Evolutionary conservation across 2,329 filamentous ascomycete genomes (phyloP), one percentile per base, ranked within the genome.

Genomic region (Fusarium palustre): DNA sequence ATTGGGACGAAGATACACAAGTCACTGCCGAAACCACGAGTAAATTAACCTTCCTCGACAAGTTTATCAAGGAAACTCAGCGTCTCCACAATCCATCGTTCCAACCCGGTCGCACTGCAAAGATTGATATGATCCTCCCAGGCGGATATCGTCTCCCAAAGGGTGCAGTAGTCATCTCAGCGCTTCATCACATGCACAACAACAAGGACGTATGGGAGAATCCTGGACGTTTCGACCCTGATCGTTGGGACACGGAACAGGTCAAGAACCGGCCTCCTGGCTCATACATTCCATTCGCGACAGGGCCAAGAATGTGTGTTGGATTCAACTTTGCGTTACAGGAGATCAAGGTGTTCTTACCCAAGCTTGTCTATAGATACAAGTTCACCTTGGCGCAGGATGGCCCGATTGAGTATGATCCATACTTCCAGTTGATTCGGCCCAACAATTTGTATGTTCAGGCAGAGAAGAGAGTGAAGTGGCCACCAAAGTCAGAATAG

Each of bases 291-390:
- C 88, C 88, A 0, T 91, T 90, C 61, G 87, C 84, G 0, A 79
- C 82, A 0, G 89, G 88, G 0, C 83, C 80, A 0, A 79, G 88
- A 3, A 84, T 83, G 78, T 90, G 88, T 60, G 86, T 90, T 46
- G 88, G 88, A 0, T 90, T 89, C 81, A 90, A 89, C 75, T 89
- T 90, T 73, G 88, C 87, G 0, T 75, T 90, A 18, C 82, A 85
- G 65, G 87, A 90, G 74, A 81, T 89, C 59, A 89, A 89, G 79
- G 80, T 88, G 3, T 84, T 88, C 71, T 39, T 90, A 58, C 80
- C 83, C 1, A 86, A 89, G 78, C 77, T 90, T 42, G 76, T 90
- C 0, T 89, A 83, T 60, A 81, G 88, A 3, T 90, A 90, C 69
- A 79, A 85, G 56, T 90, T 88, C 58, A 76, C 64, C 10, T 74